Conservation (phyloP, 805 yeast species). For the Wickerhamiella musiphila region DNA sequence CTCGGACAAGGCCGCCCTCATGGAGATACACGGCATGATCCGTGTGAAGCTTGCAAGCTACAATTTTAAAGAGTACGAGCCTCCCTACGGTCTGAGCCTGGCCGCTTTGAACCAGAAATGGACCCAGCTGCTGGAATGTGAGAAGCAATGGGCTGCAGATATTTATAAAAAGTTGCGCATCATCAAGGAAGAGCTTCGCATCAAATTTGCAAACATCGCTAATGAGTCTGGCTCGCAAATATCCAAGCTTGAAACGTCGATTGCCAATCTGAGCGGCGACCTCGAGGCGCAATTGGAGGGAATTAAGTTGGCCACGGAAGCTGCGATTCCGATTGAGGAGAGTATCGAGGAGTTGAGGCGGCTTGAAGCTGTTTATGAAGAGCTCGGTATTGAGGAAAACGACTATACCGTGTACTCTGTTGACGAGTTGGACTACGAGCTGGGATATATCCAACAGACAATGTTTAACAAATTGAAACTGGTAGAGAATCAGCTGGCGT, state of each 20-base stretch:
- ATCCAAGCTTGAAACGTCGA: slow-evolving; percentile 15
- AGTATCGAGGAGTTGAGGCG: slow-evolving; percentile 17
- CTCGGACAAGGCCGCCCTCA: slow-evolving; percentile 22
- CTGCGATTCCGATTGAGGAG: slow-evolving; percentile 22
- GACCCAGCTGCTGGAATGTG: slow-evolving; percentile 20
- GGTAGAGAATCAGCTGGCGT: slow-evolving; percentile 27
- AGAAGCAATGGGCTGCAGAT: slow-evolving; percentile 19
- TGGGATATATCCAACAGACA: slow-evolving; percentile 23
- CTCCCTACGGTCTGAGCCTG: slow-evolving; percentile 20
- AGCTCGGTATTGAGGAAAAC: slow-evolving; percentile 25
- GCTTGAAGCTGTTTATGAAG: slow-evolving; percentile 17
- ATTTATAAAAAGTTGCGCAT: slow-evolving; percentile 12
- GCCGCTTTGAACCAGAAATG: slow-evolving; percentile 20
- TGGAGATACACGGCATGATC: slow-evolving; percentile 22
- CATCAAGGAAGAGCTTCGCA: slow-evolving; percentile 21
- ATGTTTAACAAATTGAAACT: slow-evolving; percentile 27
- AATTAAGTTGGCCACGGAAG: slow-evolving; percentile 22
- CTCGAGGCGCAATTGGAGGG: slow-evolving; percentile 24
- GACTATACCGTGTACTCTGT: slow-evolving; percentile 22
- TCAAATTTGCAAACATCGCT: slow-evolving; percentile 21
- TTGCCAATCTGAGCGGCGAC: slow-evolving; percentile 21
- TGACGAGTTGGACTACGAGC: slow-evolving; percentile 25
- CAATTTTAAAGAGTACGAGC: slow-evolving; percentile 21
- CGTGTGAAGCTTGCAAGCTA: slow-evolving; percentile 24
- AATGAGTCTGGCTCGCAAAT: slow-evolving; percentile 18